Evolutionary conservation across 2,329 filamentous ascomycete genomes (phyloP), one percentile per base, ranked within the genome.

Genomic region (Elsinoe necatrix): DNA sequence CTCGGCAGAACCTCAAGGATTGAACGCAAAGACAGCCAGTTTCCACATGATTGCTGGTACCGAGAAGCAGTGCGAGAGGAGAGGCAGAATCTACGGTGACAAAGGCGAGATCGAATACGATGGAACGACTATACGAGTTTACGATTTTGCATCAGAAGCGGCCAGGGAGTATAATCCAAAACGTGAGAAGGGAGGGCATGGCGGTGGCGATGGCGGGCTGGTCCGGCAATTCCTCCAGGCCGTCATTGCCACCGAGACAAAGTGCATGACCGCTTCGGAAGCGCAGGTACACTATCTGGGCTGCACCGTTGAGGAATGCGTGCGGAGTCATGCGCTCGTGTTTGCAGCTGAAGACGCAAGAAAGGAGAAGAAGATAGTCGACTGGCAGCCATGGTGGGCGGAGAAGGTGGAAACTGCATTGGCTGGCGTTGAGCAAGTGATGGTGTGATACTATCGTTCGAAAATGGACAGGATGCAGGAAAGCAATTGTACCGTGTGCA

Each of bases 21-120:
- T 83, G 21, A 82, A 82, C 1, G 82, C 89, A 42, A 97, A 97
- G 73, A 89, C 86, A 14, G 92, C 91, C 0, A 84, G 84, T 1
- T 87, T 97, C 68, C 92, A 97, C 71, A 96, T 97, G 92, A 85
- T 92, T 1, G 90, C 92, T 1, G 88, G 91, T 60, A 95, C 91
- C 0, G 84, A 88, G 66, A 85, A 86, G 67, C 86, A 95, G 63
- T 97, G 92, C 69, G 81, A 95, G 62, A 83, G 93, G 2, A 85
- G 90, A 58, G 90, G 89, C 0, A 77, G 88, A 59, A 82, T 96
- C 47, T 95, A 96, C 71, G 93, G 93, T 50, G 87, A 87, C 0
- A 76, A 82, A 52, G 93, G 92, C 42, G 92, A 97, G 71, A 82
- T 97, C 25, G 82, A 83, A 63, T 93, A 95, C 61, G 90, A 97